These are phyloP conservation scores for Medicago lupulina DNA, from an alignment of 306 rosid species.

Conservation along the genomic window DNA sequence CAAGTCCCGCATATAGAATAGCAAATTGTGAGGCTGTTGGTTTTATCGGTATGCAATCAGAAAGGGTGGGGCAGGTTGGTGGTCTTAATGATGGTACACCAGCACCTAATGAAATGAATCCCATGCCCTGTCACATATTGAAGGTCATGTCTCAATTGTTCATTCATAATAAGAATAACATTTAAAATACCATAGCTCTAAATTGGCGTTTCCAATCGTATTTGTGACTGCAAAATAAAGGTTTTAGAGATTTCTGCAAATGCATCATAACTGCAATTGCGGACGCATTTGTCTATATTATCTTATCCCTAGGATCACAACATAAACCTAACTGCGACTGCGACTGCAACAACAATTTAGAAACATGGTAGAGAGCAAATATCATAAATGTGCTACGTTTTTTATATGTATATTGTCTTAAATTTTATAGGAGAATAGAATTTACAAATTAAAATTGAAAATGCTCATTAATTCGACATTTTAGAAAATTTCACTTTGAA, in stretches of 20 bases:
- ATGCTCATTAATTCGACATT: background rate
- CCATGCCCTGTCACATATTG: constrained; percentile 58
- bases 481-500: background rate
- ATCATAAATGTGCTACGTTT: background rate
- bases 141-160: constrained; percentile 18
- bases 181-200: background rate
- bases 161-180: constrained; percentile 21
- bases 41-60: constrained; percentile 48
- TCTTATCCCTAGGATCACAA: background rate
- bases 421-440: background rate
- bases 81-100: constrained; percentile 56
- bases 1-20: constrained; percentile 54
- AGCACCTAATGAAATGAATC: constrained; percentile 52
- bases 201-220: background rate
- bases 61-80: constrained; percentile 38
- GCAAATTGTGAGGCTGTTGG: constrained; percentile 46
- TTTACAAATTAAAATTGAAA: background rate
- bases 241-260: background rate
- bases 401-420: background rate
- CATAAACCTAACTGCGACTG: background rate
- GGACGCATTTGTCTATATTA: background rate
- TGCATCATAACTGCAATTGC: background rate
- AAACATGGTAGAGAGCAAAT: background rate
- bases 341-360: background rate
- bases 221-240: background rate